Evolutionary conservation across 2,329 filamentous ascomycete species (phyloP).

Genomic region (Pestalotiopsis sp.): DNA sequence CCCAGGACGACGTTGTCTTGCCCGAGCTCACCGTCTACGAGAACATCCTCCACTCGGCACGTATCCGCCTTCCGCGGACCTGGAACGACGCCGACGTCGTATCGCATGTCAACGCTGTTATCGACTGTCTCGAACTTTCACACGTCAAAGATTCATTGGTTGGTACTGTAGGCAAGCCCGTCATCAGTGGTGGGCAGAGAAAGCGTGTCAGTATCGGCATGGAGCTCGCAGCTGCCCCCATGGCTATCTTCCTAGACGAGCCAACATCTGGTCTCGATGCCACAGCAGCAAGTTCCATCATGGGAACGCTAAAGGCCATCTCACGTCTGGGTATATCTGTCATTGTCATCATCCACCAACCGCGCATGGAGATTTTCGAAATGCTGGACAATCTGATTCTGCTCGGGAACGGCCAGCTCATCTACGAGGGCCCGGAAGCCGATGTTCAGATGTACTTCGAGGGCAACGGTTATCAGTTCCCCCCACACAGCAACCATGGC

Average conservation of each 20-base stretch:
- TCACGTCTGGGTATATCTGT: slow-evolving; percentile 58
- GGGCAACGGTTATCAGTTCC: slow-evolving; percentile 53
- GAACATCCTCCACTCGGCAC: slow-evolving; percentile 63
- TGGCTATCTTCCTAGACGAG: slow-evolving; percentile 57
- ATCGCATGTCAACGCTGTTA: slow-evolving; percentile 57
- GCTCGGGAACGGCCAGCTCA: slow-evolving; percentile 54
- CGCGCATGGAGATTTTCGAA: slow-evolving; percentile 60
- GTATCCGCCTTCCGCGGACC: slow-evolving; percentile 52
- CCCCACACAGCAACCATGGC: slow-evolving; percentile 52
- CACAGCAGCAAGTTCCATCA: slow-evolving; percentile 57
- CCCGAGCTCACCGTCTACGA: slow-evolving; percentile 63
- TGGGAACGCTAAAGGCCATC: slow-evolving; percentile 55
- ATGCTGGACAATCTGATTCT: slow-evolving; percentile 59
- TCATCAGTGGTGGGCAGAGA: slow-evolving; percentile 59
- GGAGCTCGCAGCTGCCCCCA: slow-evolving; percentile 59
- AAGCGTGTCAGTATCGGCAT: slow-evolving; percentile 63
- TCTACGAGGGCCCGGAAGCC: slow-evolving; percentile 53
- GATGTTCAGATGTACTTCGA: slow-evolving; percentile 53
- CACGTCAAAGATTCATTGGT: slow-evolving; percentile 55
- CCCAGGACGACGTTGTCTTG: slow-evolving; percentile 63
- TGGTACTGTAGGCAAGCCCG: slow-evolving; percentile 51
- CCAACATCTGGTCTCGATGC: slow-evolving; percentile 58
- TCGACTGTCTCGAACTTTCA: slow-evolving; percentile 54
- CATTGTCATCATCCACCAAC: slow-evolving; percentile 63
- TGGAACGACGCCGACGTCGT: slow-evolving; percentile 54